Base-by-base conservation (phyloP, 306 rosid genomes). In the Hippophae gyantsensis region DNA sequence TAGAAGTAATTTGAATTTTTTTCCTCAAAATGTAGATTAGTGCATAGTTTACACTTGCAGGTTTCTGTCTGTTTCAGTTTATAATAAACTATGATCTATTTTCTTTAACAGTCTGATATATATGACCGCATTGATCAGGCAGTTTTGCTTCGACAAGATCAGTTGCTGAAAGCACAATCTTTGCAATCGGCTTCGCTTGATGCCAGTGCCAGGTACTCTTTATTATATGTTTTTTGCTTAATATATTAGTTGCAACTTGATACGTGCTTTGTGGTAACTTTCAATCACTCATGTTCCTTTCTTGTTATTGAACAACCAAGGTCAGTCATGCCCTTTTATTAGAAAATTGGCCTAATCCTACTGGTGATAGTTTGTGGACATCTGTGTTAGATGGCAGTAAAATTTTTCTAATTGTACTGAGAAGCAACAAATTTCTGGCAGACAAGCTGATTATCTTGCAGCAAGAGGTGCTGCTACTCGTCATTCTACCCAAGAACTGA, bases 401-500 rank as follows among this genome's bases (percentile, higher is more conserved):
- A 74, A 69, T 88, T 53, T 92, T 82, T 81, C 79, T 85, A 63
- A 71, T 74, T 65, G 69, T 82, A 81, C 99, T 92, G 80, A 92
- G 99, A 74, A 18, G 88, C 90, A 74, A 76, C 82, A 71, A 82
- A 65, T 90, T 92, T 92, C 87, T 92, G 95, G 99, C 99, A 92
- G 99, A 92, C 96, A 82, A 85, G 64, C 84, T 71, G 99, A 92
- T 72, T 92, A 92, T 80, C 90, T 92, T 73, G 84, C 97, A 82
- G 95, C 86, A 69, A 86, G 96, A 66, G 84, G 80, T 80, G 85
- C 94, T 70, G 79, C 83, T 76, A 85, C 80, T 82, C 93, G 86
- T 75, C 96, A 84, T 72, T 68, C 90, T 43, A 62, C 97, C 62
- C 99, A 92, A 77, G 99, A 92, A 64, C 84, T 80, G 67, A 43